Evolutionary conservation across 768 basidiomycete species (phyloP).

Genomic region (Xerocomellus intermedius): DNA sequence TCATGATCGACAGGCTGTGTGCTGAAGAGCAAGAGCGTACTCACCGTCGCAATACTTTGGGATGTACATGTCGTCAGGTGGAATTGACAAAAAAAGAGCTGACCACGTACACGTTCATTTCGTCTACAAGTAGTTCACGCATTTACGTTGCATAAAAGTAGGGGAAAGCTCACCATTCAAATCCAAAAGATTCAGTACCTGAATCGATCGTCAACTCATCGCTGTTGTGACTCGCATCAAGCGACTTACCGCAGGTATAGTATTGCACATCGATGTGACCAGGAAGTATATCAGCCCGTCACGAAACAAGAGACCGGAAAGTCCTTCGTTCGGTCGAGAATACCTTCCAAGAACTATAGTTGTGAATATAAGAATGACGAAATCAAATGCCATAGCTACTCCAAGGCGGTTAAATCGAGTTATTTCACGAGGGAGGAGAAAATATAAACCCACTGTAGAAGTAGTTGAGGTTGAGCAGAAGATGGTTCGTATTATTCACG

Average conservation of each 20-base stretch:
- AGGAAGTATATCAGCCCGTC: slow-evolving; percentile 73
- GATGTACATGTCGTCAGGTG: not conserved
- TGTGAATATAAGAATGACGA: slow-evolving; percentile 57
- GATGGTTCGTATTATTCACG: slow-evolving; percentile 52
- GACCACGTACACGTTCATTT: slow-evolving; percentile 27
- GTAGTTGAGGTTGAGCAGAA: slow-evolving; percentile 61
- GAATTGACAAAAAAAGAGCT: not conserved
- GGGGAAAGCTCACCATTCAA: slow-evolving; percentile 20
- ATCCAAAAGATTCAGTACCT: slow-evolving; percentile 28
- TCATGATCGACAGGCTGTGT: not conserved
- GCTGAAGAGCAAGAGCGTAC: not conserved
- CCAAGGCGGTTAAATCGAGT: not conserved
- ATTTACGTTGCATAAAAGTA: not conserved
- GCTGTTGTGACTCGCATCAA: not conserved
- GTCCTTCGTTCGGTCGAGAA: slow-evolving; percentile 46
- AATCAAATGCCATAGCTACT: slow-evolving; percentile 68
- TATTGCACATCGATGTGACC: slow-evolving; percentile 62
- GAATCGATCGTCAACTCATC: not conserved
- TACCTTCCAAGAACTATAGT: slow-evolving; percentile 48
- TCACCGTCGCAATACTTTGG: slow-evolving; percentile 25
- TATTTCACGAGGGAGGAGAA: not conserved
- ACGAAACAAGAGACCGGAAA: slow-evolving; percentile 71
- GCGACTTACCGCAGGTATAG: slow-evolving; percentile 59
- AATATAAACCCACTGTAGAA: slow-evolving; percentile 58
- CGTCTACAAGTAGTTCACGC: slow-evolving; percentile 13